Conservation (phyloP, 345 rosid genomes). For the Eucalyptus tenuipes region DNA sequence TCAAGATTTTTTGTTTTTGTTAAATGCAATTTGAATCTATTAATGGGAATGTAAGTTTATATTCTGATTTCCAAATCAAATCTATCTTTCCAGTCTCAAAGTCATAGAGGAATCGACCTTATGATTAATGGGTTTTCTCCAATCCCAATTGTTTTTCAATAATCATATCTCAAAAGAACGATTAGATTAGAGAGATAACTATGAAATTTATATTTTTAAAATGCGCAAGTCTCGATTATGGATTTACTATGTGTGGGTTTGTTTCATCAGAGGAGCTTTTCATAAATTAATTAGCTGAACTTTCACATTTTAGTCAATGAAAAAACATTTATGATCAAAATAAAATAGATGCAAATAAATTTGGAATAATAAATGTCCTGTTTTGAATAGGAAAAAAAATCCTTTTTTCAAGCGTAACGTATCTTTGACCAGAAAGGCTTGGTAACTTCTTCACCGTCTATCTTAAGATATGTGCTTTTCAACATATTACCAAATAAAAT, state of each 20-base stretch:
- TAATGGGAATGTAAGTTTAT: background rate
- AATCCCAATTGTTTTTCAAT: too few species aligned
- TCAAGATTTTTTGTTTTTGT: background rate
- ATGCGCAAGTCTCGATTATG: background rate
- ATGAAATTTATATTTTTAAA: too few species aligned
- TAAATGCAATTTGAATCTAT: background rate
- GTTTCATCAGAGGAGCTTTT: background rate
- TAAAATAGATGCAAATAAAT: background rate
- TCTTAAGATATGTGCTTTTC: background rate
- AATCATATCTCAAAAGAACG: too few species aligned
- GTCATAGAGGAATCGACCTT: background rate
- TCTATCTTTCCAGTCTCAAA: background rate
- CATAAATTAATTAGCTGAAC: background rate
- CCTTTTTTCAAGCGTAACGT: background rate
- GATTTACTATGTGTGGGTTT: background rate
- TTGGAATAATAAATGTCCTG: background rate
- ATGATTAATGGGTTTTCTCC: background rate
- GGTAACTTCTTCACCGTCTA: background rate
- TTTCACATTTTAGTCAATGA: background rate
- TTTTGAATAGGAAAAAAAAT: background rate
- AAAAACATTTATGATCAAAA: background rate
- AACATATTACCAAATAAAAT: background rate
- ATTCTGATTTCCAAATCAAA: background rate
- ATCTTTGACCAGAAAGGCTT: background rate
- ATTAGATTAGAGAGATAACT: too few species aligned